Conservation (phyloP, 2,329 filamentous ascomycete species). For the Calycina herbarum region DNA sequence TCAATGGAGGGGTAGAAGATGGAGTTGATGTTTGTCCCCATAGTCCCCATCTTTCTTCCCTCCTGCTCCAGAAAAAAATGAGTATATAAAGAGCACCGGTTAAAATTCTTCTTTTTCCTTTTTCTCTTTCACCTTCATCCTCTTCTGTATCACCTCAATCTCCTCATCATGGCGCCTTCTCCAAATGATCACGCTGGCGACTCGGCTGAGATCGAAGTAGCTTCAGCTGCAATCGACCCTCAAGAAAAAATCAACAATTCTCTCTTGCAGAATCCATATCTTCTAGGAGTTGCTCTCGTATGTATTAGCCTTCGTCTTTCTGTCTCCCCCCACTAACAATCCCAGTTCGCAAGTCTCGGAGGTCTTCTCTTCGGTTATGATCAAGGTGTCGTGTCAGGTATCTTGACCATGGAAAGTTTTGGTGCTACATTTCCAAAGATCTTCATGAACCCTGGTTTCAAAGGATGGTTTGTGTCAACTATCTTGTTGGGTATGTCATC, state of each 20-base stretch:
- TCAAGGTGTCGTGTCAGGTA: constrained; percentile 47
- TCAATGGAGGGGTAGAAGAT: neutral
- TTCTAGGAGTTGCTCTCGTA: neutral
- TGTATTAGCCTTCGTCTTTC: neutral
- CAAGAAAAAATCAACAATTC: neutral
- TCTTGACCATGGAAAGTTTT: constrained; percentile 48
- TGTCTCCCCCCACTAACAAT: neutral
- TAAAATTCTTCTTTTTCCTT: neutral
- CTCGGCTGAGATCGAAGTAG: neutral
- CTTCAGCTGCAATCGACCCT: neutral
- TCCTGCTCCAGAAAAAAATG: neutral
- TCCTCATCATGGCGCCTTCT: neutral
- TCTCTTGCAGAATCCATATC: neutral
- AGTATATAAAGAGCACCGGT: neutral
- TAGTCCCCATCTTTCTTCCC: neutral
- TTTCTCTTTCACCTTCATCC: neutral
- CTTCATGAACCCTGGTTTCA: constrained; percentile 46
- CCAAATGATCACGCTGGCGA: neutral
- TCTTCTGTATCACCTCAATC: neutral
- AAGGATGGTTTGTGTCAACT: constrained; percentile 54
- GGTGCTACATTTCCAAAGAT: constrained; percentile 42
- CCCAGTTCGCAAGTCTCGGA: constrained; percentile 44
- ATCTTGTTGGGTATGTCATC: constrained; percentile 43
- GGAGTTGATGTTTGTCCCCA: neutral
- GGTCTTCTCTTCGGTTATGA: constrained; percentile 49